Evolutionary conservation across 2,329 filamentous ascomycete species (phyloP), one percentile per base, ranked within the genome.

Genomic region (Pestalotiopsis sp.): DNA sequence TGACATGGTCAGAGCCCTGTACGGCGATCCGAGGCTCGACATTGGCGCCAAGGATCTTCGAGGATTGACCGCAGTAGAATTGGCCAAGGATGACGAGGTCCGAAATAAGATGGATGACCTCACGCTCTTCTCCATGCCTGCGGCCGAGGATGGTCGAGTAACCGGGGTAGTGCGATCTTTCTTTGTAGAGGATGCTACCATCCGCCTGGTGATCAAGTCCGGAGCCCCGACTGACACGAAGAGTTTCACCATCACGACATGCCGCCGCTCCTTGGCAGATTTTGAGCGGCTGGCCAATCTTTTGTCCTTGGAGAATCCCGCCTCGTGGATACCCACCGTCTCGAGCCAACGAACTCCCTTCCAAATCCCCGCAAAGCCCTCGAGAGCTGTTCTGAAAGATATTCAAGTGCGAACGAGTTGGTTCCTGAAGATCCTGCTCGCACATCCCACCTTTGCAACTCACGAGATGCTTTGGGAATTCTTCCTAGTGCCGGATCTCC

Each of bases 381-480:
- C 95, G 4, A 87, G 95, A 61, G 91, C 95, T 0, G 88, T 97
- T 4, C 83, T 99, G 52, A 92, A 94, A 71, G 94, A 98, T 74
- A 92, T 95, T 65, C 97, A 99, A 78, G 83, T 94, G 59, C 90
- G 92, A 17, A 89, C 97, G 23, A 94, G 99, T 80, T 92, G 90
- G 73, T 98, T 98, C 75, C 83, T 99, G 73, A 93, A 93, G 72
- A 93, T 94, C 20, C 87, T 99, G 71, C 86, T 99, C 31, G 86
- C 89, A 9, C 96, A 99, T 76, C 92, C 95, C 3, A 98, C 96
- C 0, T 98, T 99, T 77, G 89, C 94, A 0, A 97, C 93, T 0
- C 97, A 99, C 77, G 96, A 99, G 82, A 94, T 98, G 87, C 87
- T 99, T 2, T 99, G 96, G 97, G 96, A 99, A 75, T 99, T 99